phyloP scores from a whole-genome alignment of 2,329 filamentous ascomycete species.

The Verticillium nubilum region DNA sequence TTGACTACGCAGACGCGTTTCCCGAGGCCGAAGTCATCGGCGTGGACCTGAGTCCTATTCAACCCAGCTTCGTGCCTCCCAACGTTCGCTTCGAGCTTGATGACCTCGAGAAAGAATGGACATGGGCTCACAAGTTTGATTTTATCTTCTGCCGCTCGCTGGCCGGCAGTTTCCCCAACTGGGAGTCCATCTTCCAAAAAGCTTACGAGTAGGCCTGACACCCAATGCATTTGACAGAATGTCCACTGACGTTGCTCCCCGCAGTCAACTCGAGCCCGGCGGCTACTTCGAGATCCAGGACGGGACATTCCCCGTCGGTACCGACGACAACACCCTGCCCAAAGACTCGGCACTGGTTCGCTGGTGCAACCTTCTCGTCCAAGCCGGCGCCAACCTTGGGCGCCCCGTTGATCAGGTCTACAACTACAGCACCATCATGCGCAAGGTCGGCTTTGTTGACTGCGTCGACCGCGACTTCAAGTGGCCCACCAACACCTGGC shows the following conservation, averaged over 20 bases:
- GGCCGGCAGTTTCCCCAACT: slow-evolving; percentile 26
- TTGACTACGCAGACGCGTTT: slow-evolving; percentile 33
- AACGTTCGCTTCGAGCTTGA: slow-evolving; percentile 20
- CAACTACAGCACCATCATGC: slow-evolving; percentile 30
- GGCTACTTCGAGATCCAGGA: slow-evolving; percentile 9
- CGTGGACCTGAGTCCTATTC: slow-evolving; percentile 28
- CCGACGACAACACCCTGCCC: slow-evolving; percentile 34
- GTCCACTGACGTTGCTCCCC: background rate
- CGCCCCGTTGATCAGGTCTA: slow-evolving; percentile 21
- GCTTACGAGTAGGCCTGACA: slow-evolving; percentile 20
- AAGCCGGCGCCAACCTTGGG: slow-evolving; percentile 14
- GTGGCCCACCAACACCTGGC: slow-evolving; percentile 42
- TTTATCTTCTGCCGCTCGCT: slow-evolving; percentile 30
- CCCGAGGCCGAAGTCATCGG: slow-evolving; percentile 23
- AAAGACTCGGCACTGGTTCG: slow-evolving; percentile 4
- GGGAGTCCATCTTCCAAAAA: slow-evolving; percentile 28
- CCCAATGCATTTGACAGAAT: too few species aligned
- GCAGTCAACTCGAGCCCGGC: slow-evolving; percentile 5
- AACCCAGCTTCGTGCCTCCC: slow-evolving; percentile 20
- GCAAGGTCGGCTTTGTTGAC: slow-evolving; percentile 43
- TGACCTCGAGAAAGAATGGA: slow-evolving; percentile 18
- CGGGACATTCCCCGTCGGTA: background rate
- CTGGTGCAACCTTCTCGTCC: slow-evolving; percentile 1
- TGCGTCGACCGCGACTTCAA: slow-evolving; percentile 37
- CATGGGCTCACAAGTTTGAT: slow-evolving; percentile 19